These are phyloP conservation scores for Pseudopediastrum boryanum DNA, from an alignment of 139 green algal species.

Conservation along the genomic window DNA sequence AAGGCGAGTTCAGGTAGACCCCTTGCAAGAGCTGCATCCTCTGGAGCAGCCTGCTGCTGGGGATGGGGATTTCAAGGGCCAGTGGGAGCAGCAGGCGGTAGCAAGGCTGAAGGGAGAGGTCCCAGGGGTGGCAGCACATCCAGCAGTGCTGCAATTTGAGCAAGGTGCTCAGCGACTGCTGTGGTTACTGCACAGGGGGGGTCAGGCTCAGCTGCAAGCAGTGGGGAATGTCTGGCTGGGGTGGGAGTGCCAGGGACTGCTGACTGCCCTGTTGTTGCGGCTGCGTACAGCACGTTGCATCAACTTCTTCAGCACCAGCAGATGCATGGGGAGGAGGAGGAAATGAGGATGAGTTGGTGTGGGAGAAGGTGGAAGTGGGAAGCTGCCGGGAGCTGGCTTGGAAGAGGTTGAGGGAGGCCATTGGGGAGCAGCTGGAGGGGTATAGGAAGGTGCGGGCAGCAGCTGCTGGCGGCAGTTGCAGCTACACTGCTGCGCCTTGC, in stretches of 20 bases:
- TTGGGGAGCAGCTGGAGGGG: not conserved
- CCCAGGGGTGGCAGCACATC: too few relatives aligned
- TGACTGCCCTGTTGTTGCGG: constrained; percentile 8
- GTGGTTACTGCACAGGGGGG: too few relatives aligned
- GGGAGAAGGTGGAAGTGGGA: not conserved
- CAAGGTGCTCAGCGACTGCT: too few relatives aligned
- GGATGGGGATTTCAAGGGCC: too few relatives aligned
- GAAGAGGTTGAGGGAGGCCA: not conserved
- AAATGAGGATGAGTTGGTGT: not conserved
- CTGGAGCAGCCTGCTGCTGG: constrained; percentile 3
- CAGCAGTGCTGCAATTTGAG: too few relatives aligned
- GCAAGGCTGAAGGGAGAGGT: too few relatives aligned
- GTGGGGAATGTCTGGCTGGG: not conserved
- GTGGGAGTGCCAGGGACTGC: constrained; percentile 3
- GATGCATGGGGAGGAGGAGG: not conserved
- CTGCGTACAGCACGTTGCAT: constrained; percentile 13
- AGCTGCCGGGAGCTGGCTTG: not conserved
- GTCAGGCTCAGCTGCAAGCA: too few relatives aligned
- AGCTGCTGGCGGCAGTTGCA: not conserved
- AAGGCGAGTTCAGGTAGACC: not conserved
- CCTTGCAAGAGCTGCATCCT: constrained; percentile 13
- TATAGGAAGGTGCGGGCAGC: constrained; percentile 2
- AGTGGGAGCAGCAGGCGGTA: too few relatives aligned
- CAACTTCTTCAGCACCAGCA: not conserved
- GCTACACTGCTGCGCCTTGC: not conserved